A percentile compares a stretch with the other conserved stretches of the same genome.
Conservation (phyloP, 192 early-diverging fungal genomes). For the Blastocladiella britannica region DNA sequence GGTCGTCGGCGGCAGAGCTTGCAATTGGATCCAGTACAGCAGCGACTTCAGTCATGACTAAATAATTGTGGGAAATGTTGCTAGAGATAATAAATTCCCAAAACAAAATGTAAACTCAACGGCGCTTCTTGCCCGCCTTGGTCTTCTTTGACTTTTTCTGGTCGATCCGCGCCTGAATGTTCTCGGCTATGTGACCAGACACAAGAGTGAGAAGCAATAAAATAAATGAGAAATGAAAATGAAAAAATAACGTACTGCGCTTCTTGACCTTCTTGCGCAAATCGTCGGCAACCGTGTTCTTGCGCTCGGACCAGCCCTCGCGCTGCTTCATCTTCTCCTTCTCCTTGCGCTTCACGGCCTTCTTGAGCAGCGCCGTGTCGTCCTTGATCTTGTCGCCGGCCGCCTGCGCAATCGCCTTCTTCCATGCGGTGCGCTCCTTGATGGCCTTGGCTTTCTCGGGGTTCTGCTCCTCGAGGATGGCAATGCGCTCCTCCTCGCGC, state of each 20-base stretch:
- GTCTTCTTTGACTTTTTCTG: constrained; percentile 49
- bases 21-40: background rate
- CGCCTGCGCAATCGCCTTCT: constrained; percentile 54
- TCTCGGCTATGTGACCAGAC: too few relatives aligned
- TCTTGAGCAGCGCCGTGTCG: constrained; percentile 70
- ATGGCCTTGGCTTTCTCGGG: constrained; percentile 32
- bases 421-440: constrained; percentile 62
- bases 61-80: too few relatives aligned
- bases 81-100: too few relatives aligned
- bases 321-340: constrained; percentile 66
- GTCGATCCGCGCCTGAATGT: constrained; percentile 62
- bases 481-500: constrained; percentile 51
- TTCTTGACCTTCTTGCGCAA: constrained; percentile 51
- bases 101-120: too few relatives aligned
- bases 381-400: constrained; percentile 84
- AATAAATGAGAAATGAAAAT: too few relatives aligned
- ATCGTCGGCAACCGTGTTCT: constrained; percentile 33
- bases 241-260: too few relatives aligned
- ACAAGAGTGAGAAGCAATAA: too few relatives aligned
- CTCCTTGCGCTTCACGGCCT: constrained; percentile 68
- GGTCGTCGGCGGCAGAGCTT: too few relatives aligned
- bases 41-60: background rate
- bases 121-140: constrained; percentile 40
- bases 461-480: constrained; percentile 34
- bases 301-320: constrained; percentile 62